These are phyloP conservation scores for Ustilago bromivora DNA, from an alignment of 1,284 basidiomycete species.

Conservation along the genomic window DNA sequence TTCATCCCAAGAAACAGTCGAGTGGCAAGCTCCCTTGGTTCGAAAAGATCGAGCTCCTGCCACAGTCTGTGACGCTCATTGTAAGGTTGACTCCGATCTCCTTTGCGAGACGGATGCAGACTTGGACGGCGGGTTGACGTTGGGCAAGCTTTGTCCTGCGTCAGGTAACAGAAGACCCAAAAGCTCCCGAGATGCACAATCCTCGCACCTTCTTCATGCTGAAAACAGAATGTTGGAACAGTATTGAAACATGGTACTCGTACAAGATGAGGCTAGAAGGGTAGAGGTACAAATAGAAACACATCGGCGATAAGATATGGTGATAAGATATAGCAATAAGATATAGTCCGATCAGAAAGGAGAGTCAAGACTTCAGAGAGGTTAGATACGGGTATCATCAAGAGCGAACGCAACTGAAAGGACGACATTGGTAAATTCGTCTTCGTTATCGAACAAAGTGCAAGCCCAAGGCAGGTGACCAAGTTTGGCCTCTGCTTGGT, in stretches of 20 bases:
- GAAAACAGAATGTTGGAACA: neutral
- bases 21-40: no score
- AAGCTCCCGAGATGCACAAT: no score
- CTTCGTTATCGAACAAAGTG: conserved; percentile 50
- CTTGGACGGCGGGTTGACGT: no score
- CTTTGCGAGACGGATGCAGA: no score
- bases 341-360: conserved; percentile 14
- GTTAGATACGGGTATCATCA: conserved; percentile 42
- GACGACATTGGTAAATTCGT: conserved; percentile 61
- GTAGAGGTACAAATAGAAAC: neutral
- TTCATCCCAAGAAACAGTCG: no score
- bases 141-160: no score
- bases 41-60: no score
- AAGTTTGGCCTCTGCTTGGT: conserved; percentile 30
- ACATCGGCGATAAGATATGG: conserved; percentile 17
- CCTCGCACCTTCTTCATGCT: neutral
- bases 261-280: neutral
- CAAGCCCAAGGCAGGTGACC: conserved; percentile 37
- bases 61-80: no score
- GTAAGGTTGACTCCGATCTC: no score
- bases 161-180: no score
- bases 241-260: neutral
- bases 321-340: conserved; percentile 1
- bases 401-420: conserved; percentile 59
- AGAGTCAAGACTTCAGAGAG: neutral